Base-by-base conservation (phyloP, 768 basidiomycete genomes). In the Mycena filopes region DNA sequence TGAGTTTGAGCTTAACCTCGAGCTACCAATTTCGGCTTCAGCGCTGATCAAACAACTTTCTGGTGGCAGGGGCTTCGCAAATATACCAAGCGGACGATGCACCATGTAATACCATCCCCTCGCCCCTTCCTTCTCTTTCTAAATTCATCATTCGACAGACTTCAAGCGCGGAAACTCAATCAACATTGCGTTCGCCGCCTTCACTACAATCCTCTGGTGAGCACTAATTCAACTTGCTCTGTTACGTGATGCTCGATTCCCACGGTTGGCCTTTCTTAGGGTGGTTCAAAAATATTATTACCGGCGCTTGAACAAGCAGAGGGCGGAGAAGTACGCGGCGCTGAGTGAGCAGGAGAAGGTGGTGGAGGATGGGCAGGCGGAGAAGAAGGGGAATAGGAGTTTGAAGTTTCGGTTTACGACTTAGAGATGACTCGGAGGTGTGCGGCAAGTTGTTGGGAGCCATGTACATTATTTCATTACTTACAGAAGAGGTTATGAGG, bases 41-140 rank as follows among this genome's bases (percentile, higher is more conserved):
- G 6, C 1, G n/a, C 10, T n/a, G 47, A 45, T 51, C 41, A n/a
- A 45, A 45, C 41, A n/a, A 38, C 16, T 4, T 6, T 29, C 48
- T n/a, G n/a, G n/a, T n/a, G n/a, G 7, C 41, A 66, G 64, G 68
- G 68, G 68, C 68, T 15, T 69, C 68, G 2, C 68, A 77, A 67
- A 80, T 81, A 43, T 81, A 79, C 66, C 78, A 76, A 26, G 78
- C 76, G 11, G 73, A 76, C 38, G 80, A 81, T 60, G 75, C 78
- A 0, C 79, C 79, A 50, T 71, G 78, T 79, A 64, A 53, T 31
- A n/a, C 10, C 20, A 18, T 11, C 18, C 10, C 16, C 23, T 43
- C n/a, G n/a, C n/a, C n/a, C n/a, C n/a, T n/a, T n/a, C n/a, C n/a
- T n/a, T n/a, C n/a, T n/a, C n/a, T n/a, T n/a, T n/a, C n/a, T n/a